Evolutionary conservation across 345 rosid genomes (phyloP).

Genomic region (Excoecaria cochinchinensis): DNA sequence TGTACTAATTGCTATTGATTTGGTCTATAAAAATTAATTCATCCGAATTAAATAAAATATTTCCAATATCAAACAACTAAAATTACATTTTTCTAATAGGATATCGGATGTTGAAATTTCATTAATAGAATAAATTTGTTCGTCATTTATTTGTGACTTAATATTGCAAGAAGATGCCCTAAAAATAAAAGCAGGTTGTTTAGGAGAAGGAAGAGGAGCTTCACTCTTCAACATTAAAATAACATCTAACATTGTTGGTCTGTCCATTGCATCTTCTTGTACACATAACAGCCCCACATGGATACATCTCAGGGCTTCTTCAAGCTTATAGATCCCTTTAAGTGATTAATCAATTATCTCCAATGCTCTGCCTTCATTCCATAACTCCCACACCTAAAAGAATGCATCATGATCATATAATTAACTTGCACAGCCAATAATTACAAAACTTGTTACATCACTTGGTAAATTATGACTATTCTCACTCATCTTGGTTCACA

Average conservation of each 20-base stretch:
- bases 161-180: background rate
- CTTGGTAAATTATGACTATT: too few relatives aligned
- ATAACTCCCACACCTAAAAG: slow-evolving; percentile 26
- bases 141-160: background rate
- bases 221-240: slow-evolving; percentile 11
- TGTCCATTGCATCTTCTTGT: slow-evolving; percentile 9
- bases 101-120: background rate
- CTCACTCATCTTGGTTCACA: too few relatives aligned
- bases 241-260: slow-evolving; percentile 12
- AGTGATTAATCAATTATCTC: slow-evolving; percentile 18
- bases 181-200: slow-evolving; percentile 11
- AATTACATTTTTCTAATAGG: too few relatives aligned
- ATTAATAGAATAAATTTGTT: background rate
- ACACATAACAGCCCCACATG: slow-evolving; percentile 20
- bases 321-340: background rate
- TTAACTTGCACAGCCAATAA: background rate
- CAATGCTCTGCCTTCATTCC: slow-evolving; percentile 18
- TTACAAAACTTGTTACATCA: background rate
- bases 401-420: too few relatives aligned
- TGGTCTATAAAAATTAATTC: too few relatives aligned
- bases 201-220: slow-evolving; percentile 1
- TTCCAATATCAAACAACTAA: too few relatives aligned
- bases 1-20: too few relatives aligned
- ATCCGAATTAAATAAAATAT: too few relatives aligned
- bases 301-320: slow-evolving; percentile 2